These are phyloP conservation scores for Aureobasidium leucospermi DNA, from an alignment of 2,329 filamentous ascomycete genomes.

Conservation along the genomic window DNA sequence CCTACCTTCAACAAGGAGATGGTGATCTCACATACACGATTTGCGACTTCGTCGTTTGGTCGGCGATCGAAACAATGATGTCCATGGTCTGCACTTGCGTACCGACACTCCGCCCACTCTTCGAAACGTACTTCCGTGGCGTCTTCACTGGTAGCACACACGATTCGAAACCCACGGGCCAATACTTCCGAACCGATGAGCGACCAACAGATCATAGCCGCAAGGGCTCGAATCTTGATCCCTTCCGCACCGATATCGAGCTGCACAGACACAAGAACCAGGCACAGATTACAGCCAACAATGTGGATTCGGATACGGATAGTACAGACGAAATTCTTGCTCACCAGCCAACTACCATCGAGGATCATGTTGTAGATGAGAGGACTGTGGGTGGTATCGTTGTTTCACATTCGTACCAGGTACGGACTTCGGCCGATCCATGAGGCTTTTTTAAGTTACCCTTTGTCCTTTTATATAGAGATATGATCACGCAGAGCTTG, in stretches of 20 bases:
- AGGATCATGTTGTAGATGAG: neutral
- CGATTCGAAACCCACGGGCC: neutral
- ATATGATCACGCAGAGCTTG: neutral
- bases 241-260: neutral
- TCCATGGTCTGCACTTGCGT: conserved; percentile 6
- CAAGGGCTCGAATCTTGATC: neutral
- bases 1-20: conserved; percentile 4
- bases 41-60: conserved; percentile 1
- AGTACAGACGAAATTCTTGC: conserved; percentile 8
- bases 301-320: conserved; percentile 6
- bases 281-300: conserved; percentile 6
- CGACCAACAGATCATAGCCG: neutral
- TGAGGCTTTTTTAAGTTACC: neutral
- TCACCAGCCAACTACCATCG: neutral
- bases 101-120: neutral
- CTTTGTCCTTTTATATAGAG: neutral
- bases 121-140: conserved; percentile 1
- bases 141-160: neutral
- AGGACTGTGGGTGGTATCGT: neutral
- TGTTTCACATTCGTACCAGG: neutral
- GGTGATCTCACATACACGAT: conserved; percentile 9
- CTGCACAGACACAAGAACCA: neutral
- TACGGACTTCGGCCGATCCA: neutral
- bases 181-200: conserved; percentile 3
- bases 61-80: conserved; percentile 6